Conservation (phyloP, 805 yeast genomes). For the Yarrowia bubula region DNA sequence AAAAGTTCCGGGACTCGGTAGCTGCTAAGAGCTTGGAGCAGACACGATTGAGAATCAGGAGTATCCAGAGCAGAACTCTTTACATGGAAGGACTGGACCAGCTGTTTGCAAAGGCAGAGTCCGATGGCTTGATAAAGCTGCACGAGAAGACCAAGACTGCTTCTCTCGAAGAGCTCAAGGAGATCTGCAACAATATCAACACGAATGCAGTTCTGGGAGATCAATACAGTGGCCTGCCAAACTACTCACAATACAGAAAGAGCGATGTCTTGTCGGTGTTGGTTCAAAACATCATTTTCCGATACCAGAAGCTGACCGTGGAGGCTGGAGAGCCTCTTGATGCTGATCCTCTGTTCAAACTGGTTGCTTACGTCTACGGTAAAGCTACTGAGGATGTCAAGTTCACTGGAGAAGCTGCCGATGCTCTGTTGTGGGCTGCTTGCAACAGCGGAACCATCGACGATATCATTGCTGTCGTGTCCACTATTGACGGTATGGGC, state of each 20-base stretch:
- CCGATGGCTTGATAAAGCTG: background rate
- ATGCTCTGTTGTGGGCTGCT: conserved; percentile 1
- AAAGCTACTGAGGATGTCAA: background rate
- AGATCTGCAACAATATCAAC: background rate
- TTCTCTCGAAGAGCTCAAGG: background rate
- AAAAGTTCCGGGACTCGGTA: background rate
- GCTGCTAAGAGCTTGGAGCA: background rate
- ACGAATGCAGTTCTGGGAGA: background rate
- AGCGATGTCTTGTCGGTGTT: background rate
- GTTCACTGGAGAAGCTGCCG: background rate
- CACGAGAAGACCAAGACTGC: background rate
- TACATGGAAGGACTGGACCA: background rate
- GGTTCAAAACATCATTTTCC: conserved; percentile 2
- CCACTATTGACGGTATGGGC: background rate
- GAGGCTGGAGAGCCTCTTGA: conserved; percentile 1
- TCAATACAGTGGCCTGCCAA: background rate
- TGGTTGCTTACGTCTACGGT: background rate
- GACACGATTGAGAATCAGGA: background rate
- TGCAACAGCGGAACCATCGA: conserved; percentile 2
- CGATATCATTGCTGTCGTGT: background rate
- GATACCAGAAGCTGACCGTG: conserved; percentile 8
- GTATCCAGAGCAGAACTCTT: background rate
- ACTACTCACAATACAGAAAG: background rate
- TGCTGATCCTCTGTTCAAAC: background rate
- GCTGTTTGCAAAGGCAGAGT: background rate